Evolutionary conservation across 306 rosid genomes (phyloP).

Genomic region (Canavalia gladiata): DNA sequence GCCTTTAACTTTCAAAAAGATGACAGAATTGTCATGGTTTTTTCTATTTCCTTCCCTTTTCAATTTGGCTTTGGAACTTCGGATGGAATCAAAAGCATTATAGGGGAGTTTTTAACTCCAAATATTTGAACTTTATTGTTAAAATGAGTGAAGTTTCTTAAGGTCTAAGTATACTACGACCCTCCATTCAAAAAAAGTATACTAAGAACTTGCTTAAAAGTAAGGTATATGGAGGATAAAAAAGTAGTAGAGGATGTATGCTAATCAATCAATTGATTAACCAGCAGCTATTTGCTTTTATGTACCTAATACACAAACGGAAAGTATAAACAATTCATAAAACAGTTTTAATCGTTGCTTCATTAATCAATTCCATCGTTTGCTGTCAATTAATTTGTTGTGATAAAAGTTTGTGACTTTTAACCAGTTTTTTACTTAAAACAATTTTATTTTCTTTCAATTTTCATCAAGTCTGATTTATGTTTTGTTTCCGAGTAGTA

Average conservation of each 20-base stretch:
- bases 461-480: neutral
- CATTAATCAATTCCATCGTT: neutral
- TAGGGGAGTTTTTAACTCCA: neutral
- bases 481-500: neutral
- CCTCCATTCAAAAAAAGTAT: too few relatives aligned
- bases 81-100: conserved; percentile 39
- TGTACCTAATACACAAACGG: neutral
- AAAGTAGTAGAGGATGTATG: too few relatives aligned
- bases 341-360: neutral
- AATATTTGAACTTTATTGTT: conserved; percentile 11
- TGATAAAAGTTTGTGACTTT: neutral
- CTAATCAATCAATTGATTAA: too few relatives aligned
- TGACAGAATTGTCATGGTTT: conserved; percentile 14
- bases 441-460: neutral
- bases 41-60: conserved; percentile 41
- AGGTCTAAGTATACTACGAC: conserved; percentile 50
- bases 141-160: conserved; percentile 50
- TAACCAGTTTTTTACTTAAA: neutral
- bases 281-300: neutral
- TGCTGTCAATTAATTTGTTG: neutral
- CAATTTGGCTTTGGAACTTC: conserved; percentile 50
- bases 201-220: too few relatives aligned
- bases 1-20: conserved; percentile 58
- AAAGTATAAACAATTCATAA: neutral
- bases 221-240: too few relatives aligned